Evolutionary conservation across 164 flowering plant genomes (phyloP).

Genomic region (Santalum album): DNA sequence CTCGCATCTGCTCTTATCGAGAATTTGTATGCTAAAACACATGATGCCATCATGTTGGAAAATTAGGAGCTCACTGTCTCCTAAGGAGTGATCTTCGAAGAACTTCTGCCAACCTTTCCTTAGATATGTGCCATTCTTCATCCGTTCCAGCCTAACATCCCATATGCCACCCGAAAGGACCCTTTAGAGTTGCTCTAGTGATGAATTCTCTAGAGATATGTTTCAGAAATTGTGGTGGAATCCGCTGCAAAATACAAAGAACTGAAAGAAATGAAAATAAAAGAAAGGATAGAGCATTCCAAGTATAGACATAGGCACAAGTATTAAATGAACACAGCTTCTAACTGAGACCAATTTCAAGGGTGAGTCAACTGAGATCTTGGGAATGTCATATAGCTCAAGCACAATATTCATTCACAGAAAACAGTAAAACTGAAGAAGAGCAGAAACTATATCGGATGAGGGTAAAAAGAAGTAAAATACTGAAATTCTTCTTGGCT

Average conservation of each 20-base stretch:
- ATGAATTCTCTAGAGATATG: slow-evolving; percentile 6
- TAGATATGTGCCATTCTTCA: not conserved
- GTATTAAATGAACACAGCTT: too few relatives aligned
- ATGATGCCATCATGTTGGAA: slow-evolving; percentile 19
- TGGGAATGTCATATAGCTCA: too few relatives aligned
- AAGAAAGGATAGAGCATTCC: too few relatives aligned
- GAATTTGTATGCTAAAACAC: slow-evolving; percentile 12
- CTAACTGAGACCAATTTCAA: too few relatives aligned
- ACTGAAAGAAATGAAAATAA: not conserved
- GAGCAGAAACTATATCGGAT: too few relatives aligned
- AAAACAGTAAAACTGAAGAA: too few relatives aligned
- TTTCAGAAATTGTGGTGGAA: slow-evolving; percentile 13
- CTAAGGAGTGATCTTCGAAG: slow-evolving; percentile 13
- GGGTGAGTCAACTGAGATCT: too few relatives aligned
- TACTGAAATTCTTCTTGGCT: too few relatives aligned
- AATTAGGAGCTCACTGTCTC: slow-evolving; percentile 8
- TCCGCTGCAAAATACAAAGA: slow-evolving; percentile 5
- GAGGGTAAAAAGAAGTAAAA: too few relatives aligned
- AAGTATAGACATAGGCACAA: too few relatives aligned
- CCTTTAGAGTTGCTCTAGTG: slow-evolving; percentile 10
- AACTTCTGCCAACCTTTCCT: slow-evolving; percentile 17
- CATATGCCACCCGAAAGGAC: slow-evolving; percentile 14
- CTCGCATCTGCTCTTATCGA: slow-evolving; percentile 14
- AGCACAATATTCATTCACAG: too few relatives aligned
- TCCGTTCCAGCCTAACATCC: slow-evolving; percentile 6